Conservation (phyloP, 169 alveolate genomes). For the Cryptosporidium sp. region DNA sequence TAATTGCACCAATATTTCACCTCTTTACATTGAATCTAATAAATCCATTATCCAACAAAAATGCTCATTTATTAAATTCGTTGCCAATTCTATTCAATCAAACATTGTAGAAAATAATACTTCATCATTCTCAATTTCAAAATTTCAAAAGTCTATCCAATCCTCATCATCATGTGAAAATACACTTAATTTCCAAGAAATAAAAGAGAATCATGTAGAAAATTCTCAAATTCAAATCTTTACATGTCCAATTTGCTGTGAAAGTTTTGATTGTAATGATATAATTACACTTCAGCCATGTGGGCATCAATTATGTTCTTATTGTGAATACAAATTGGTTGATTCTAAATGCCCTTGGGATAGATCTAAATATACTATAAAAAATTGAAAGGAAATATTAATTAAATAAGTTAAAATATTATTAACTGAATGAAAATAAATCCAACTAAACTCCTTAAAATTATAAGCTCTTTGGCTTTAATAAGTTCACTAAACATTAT, state of each 20-base stretch:
- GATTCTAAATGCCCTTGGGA: conserved; percentile 74
- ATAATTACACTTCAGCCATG: conserved; percentile 44
- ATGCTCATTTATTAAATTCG: conserved; percentile 7
- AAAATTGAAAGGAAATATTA: neutral
- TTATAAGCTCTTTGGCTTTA: too few relatives aligned
- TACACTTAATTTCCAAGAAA: neutral
- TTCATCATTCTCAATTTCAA: neutral
- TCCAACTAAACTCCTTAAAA: neutral
- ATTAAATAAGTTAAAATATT: neutral
- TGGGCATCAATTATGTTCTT: conserved; percentile 38
- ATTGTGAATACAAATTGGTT: conserved; percentile 40
- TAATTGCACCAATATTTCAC: neutral
- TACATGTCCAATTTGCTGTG: conserved; percentile 58
- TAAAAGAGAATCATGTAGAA: neutral
- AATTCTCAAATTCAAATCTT: neutral
- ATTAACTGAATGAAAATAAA: neutral
- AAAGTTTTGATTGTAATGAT: neutral
- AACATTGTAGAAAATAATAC: neutral
- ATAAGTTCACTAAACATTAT: too few relatives aligned
- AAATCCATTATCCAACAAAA: conserved; percentile 14
- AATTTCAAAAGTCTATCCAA: neutral
- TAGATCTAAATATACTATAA: conserved; percentile 23
- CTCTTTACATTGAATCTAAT: neutral
- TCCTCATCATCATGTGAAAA: conserved; percentile 24
- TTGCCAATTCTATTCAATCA: conserved; percentile 12